A percentile compares a stretch with the other conserved stretches of the same genome.
These are phyloP conservation scores for Epichloe uncinata DNA, from an alignment of 2,329 filamentous ascomycete species.

Conservation along the genomic window DNA sequence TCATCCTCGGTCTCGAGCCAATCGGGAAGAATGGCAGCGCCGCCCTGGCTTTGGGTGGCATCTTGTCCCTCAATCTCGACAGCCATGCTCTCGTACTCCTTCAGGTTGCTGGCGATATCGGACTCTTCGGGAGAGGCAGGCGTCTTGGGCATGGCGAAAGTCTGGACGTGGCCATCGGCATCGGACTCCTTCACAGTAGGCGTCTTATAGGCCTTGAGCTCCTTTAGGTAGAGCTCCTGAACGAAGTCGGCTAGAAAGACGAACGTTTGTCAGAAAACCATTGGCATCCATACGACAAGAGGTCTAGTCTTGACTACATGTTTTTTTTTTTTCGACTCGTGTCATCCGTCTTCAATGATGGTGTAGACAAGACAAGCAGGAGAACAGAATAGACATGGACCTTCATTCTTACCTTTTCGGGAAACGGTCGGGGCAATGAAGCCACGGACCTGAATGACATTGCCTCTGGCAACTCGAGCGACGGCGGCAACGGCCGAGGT, in stretches of 20 bases:
- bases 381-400: neutral
- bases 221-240: conserved; percentile 93
- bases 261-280: neutral
- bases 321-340: neutral
- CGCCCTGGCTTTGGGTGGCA: conserved; percentile 41
- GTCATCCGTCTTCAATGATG: neutral
- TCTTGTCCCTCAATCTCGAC: conserved; percentile 91
- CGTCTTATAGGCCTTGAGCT: conserved; percentile 91
- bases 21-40: conserved; percentile 44
- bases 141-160: conserved; percentile 66
- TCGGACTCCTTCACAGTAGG: conserved; percentile 73
- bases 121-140: conserved; percentile 86
- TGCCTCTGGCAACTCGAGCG: conserved; percentile 29
- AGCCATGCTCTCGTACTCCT: conserved; percentile 86
- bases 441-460: conserved; percentile 35
- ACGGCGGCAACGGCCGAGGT: conserved; percentile 35
- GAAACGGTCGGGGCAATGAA: conserved; percentile 49
- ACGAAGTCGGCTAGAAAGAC: conserved; percentile 70
- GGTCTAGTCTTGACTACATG: too few species aligned
- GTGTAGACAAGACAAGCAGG: neutral
- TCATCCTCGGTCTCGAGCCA: conserved; percentile 80
- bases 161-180: conserved; percentile 80
- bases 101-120: conserved; percentile 80
- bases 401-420: conserved; percentile 41
- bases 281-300: too few species aligned